These are phyloP conservation scores for Lasiodiplodia gonubiensis DNA, from an alignment of 2,329 filamentous ascomycete species.

Conservation along the genomic window DNA sequence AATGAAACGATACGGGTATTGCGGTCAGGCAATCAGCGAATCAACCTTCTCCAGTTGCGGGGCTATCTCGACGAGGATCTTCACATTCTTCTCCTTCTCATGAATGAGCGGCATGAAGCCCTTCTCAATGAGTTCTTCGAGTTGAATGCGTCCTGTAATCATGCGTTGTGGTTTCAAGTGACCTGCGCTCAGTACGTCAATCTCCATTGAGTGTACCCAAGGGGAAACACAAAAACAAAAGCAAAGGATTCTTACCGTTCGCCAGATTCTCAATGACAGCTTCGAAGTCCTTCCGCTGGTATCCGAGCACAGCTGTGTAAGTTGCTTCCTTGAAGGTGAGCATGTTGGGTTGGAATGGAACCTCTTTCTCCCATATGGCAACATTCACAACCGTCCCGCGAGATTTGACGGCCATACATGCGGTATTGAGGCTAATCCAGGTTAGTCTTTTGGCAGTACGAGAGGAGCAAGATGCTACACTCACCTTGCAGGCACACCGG, in stretches of 20 bases:
- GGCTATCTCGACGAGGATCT: constrained; percentile 61
- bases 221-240: not conserved
- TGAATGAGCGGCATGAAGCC: constrained; percentile 63
- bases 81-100: constrained; percentile 67
- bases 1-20: not conserved
- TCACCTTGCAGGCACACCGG: constrained; percentile 59
- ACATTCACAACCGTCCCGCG: constrained; percentile 67
- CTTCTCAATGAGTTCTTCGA: constrained; percentile 63
- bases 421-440: constrained; percentile 37
- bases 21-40: constrained; percentile 7
- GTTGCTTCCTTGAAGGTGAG: constrained; percentile 60
- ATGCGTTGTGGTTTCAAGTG: constrained; percentile 60
- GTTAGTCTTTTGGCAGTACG: not conserved
- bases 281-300: constrained; percentile 60
- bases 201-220: not conserved
- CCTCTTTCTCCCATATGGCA: constrained; percentile 66
- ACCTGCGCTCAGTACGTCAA: constrained; percentile 40
- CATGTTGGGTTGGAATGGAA: constrained; percentile 61
- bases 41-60: constrained; percentile 21
- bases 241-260: constrained; percentile 35
- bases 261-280: constrained; percentile 61
- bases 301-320: constrained; percentile 58
- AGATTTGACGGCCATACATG: constrained; percentile 57
- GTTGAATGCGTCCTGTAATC: constrained; percentile 65
- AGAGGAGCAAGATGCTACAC: constrained; percentile 27